A percentile compares a stretch with the other conserved stretches of the same genome.
Evolutionary conservation across 768 basidiomycete species (phyloP).

Genomic region (Neoboletus subvelutipes): DNA sequence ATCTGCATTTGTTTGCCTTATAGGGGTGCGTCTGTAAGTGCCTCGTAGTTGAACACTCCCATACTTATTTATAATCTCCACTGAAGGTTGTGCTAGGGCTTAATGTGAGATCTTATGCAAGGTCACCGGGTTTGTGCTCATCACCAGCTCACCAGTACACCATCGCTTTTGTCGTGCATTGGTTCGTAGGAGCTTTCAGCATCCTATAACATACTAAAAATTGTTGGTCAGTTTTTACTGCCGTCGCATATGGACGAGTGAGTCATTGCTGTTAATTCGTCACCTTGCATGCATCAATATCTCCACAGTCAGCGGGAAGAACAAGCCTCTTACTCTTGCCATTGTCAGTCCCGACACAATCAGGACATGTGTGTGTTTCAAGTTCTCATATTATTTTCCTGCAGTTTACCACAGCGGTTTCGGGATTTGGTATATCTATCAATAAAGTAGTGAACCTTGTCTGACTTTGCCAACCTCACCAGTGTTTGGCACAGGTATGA

Average conservation of each 20-base stretch:
- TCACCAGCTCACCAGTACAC: not conserved
- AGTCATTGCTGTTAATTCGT: not conserved
- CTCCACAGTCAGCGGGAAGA: constrained; percentile 14
- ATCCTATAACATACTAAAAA: not conserved
- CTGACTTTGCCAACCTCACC: no score
- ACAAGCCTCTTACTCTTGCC: constrained; percentile 2
- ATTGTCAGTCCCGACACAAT: constrained; percentile 8
- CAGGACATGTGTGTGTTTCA: no score
- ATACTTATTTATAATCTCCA: not conserved
- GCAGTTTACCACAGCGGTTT: not conserved
- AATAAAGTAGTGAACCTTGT: no score
- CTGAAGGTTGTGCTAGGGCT: not conserved
- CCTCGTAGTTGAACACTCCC: no score
- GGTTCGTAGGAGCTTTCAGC: not conserved
- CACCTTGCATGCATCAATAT: not conserved
- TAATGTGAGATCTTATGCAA: not conserved
- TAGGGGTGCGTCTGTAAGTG: constrained; percentile 14
- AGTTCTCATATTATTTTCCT: no score
- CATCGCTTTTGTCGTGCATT: not conserved
- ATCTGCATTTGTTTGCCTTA: not conserved
- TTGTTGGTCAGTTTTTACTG: constrained; percentile 13
- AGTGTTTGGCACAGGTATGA: no score
- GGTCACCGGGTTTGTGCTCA: not conserved
- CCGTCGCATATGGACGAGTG: constrained; percentile 16
- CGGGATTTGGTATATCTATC: constrained; percentile 6